These are phyloP conservation scores for Pseudogymnoascus sp. DNA, from an alignment of 2,329 filamentous ascomycete genomes.

Conservation along the genomic window DNA sequence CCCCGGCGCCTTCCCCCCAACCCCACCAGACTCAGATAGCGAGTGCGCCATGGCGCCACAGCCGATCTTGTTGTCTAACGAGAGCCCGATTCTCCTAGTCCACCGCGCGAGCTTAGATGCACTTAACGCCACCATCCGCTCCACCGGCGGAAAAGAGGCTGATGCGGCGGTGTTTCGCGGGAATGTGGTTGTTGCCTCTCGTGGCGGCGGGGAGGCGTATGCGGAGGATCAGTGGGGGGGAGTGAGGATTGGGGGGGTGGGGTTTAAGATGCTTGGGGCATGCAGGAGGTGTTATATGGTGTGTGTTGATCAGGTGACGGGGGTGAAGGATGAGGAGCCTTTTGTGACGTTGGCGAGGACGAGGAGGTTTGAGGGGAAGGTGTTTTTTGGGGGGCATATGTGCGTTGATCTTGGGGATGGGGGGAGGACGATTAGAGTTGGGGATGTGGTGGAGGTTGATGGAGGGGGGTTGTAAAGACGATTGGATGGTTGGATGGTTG, in stretches of 20 bases:
- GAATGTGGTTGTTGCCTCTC: slow-evolving; percentile 66
- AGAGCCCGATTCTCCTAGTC: slow-evolving; percentile 84
- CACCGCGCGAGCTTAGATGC: slow-evolving; percentile 70
- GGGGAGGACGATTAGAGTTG: slow-evolving; percentile 36
- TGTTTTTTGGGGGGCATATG: slow-evolving; percentile 84
- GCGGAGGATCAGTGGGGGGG: slow-evolving; percentile 71
- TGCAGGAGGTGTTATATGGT: slow-evolving; percentile 95
- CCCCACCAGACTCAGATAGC: slow-evolving; percentile 50
- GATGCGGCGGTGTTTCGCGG: slow-evolving; percentile 74
- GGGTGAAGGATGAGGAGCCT: slow-evolving; percentile 70
- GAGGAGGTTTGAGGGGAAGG: slow-evolving; percentile 71
- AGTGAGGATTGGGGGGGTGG: slow-evolving; percentile 55
- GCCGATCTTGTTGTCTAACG: slow-evolving; percentile 78
- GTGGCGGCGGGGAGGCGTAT: slow-evolving; percentile 47
- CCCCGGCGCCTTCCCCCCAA: slow-evolving; percentile 38
- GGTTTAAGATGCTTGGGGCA: slow-evolving; percentile 67
- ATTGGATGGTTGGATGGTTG: background rate
- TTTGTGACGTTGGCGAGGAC: slow-evolving; percentile 85
- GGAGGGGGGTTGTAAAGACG: background rate
- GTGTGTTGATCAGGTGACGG: slow-evolving; percentile 81
- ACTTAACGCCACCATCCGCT: slow-evolving; percentile 65
- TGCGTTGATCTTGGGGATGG: slow-evolving; percentile 33
- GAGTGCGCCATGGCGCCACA: slow-evolving; percentile 34
- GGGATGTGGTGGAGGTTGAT: slow-evolving; percentile 32
- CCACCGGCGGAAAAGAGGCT: slow-evolving; percentile 54